These are phyloP conservation scores for Oryza longistaminata DNA, from an alignment of 176 grass and related monocot species.

Conservation along the genomic window DNA sequence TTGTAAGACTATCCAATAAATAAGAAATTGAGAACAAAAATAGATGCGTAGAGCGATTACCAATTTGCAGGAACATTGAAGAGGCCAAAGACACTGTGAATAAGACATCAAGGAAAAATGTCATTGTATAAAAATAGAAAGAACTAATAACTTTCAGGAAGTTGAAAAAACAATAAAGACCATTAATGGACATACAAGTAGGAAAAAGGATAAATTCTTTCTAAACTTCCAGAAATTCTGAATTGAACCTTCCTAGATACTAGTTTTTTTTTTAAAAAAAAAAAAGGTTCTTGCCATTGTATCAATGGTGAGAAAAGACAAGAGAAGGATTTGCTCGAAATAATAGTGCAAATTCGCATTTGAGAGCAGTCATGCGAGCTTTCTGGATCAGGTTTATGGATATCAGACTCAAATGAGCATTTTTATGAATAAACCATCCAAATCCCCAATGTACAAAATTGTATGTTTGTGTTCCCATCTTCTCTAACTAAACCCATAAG, in stretches of 20 bases:
- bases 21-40: slow-evolving; percentile 30
- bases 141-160: background rate
- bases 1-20: slow-evolving; percentile 32
- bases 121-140: slow-evolving; percentile 29
- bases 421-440: background rate
- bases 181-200: background rate
- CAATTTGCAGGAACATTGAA: slow-evolving; percentile 97
- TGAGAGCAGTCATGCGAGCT: background rate
- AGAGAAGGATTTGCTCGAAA: background rate
- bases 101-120: background rate
- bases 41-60: slow-evolving; percentile 43
- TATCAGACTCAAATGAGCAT: background rate
- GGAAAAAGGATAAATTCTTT: background rate
- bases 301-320: background rate
- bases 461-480: background rate
- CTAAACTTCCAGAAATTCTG: slow-evolving; percentile 4
- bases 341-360: background rate
- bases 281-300: background rate
- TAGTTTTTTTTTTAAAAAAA: background rate
- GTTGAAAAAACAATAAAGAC: background rate
- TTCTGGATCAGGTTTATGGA: background rate
- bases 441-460: background rate
- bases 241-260: background rate
- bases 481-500: slow-evolving; percentile 20
- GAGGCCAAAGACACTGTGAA: slow-evolving; percentile 93